Base-by-base conservation (phyloP, 148 eudicot species). In the Rhododendron ovatum region DNA sequence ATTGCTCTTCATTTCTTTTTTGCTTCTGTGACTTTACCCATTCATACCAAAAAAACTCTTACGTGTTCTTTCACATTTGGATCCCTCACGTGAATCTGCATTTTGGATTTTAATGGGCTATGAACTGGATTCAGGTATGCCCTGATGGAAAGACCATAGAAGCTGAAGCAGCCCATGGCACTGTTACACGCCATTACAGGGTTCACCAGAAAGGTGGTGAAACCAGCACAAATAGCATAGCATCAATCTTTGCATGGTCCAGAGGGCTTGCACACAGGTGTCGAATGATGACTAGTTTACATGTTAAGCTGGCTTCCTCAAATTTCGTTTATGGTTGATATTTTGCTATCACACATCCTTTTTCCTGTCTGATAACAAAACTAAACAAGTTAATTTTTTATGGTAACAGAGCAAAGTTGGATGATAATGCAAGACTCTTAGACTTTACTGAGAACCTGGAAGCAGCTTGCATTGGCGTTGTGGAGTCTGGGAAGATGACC, bases 401-500 rank as follows among this genome's bases (percentile, higher is more conserved):
- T 67, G 77, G 24, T 35, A 26, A 87, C 90, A 94, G 96, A 89
- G 95, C 98, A 81, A 95, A 95, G 91, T 87, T 95, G 92, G 98
- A 95, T 87, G 88, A 88, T 86, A 90, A 95, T 85, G 89, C 87
- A 39, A 89, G 84, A 88, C 94, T 95, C 67, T 81, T 93, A 85
- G 96, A 93, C 83, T 96, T 95, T 90, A 93, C 98, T 9, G 88
- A 91, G 90, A 96, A 95, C 85, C 82, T 96, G 59, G 99, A 96
- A 92, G 94, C 95, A 81, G 98, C 98, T 84, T 96, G 98, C 89
- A 86, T 96, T 84, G 98, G 91, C 83, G 84, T 91, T 59, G 99
- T 96, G 24, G 99, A 95, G 87, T 91, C 95, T 76, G 99, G 98
- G 80, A 95, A 96, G 90, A 96, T 96, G 98, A 96, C 99, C 78